Percentiles rank a stretch among this genome's conserved stretches.
Conservation (phyloP, 1,139 yeast genomes). For the Nakaseomyces nivariensis region DNA sequence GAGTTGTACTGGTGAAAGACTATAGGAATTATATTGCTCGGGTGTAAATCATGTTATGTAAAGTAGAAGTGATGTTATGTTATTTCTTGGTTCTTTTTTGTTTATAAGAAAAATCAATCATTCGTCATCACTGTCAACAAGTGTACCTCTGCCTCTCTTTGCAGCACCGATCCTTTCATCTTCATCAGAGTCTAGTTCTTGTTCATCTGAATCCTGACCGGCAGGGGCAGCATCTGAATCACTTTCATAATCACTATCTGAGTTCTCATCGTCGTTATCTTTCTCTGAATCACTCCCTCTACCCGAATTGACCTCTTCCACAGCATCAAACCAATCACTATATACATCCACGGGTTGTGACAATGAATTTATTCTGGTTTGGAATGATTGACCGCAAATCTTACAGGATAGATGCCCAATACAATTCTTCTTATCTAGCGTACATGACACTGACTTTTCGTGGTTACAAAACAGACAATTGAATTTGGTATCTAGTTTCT, state of each 20-base stretch:
- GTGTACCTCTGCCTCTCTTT: conserved; percentile 21
- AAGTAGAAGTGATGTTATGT: no score
- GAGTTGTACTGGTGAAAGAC: no score
- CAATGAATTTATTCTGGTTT: conserved; percentile 64
- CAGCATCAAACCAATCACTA: conserved; percentile 98
- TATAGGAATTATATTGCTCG: no score
- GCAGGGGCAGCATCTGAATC: conserved; percentile 24
- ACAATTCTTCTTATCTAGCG: conserved; percentile 76
- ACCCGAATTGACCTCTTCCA: conserved; percentile 86
- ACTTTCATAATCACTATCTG: conserved; percentile 27
- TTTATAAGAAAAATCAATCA: no score
- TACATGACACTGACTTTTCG: conserved; percentile 83
- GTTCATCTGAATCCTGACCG: conserved; percentile 28
- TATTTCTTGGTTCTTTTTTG: no score
- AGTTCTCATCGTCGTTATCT: conserved; percentile 17
- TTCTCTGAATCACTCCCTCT: conserved; percentile 32
- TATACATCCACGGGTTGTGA: conserved; percentile 80
- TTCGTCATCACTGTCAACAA: conserved; percentile 26
- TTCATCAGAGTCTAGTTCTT: conserved; percentile 25
- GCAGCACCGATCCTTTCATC: conserved; percentile 25
- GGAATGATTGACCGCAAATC: conserved; percentile 91
- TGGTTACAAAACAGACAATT: conserved; percentile 94
- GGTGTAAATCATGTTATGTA: no score
- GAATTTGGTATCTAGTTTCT: conserved; percentile 74
- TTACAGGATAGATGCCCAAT: conserved; percentile 84